Evolutionary conservation across 2,329 filamentous ascomycete genomes (phyloP), one percentile per base, ranked within the genome.

Genomic region (Hysterium pulicare): DNA sequence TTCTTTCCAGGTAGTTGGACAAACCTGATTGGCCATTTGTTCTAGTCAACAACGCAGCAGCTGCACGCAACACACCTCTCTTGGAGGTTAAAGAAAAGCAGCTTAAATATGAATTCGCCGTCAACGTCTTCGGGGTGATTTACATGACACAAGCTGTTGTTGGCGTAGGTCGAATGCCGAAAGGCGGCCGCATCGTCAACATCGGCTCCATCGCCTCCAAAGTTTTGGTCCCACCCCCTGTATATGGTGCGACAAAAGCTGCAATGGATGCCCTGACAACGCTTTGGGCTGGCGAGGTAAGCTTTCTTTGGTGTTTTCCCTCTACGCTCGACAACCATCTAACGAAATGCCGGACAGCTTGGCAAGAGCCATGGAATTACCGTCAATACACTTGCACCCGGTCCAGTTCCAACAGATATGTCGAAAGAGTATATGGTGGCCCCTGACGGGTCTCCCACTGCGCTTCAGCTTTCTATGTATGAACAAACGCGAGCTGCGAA

Each of bases 341-440:
- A n/a, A n/a, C n/a, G n/a, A n/a, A 9, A 32, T 32, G 9, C 5
- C 5, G 28, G 13, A 32, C n/a, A 16, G 59, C 59, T 82, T n/a
- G 78, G 77, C 0, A 52, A 44, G 50, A 49, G 61, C 1, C 59
- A 73, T 40, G 77, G 77, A 0, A 76, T 75, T 39, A 82, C 78
- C 0, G 78, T 79, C 13, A 83, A 82, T 48, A 66, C 70, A 1
- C 72, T 82, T 3, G 74, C 73, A 15, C 77, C 78, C 0, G 79
- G 79, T 0, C 77, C 78, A 0, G 74, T 81, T 7, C 61, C 72
- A 57, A 80, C 69, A 26, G 76, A 78, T 19, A 70, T 82, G 68
- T 30, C 26, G 24, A 13, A 8, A 9, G 28, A 5, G 15, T 13
- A 9, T 10, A 22, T 23, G 22, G 15, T 19, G 5, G 52, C 80